Base-by-base conservation (phyloP, 345 rosid species). In the Lenwebbia sp. region DNA sequence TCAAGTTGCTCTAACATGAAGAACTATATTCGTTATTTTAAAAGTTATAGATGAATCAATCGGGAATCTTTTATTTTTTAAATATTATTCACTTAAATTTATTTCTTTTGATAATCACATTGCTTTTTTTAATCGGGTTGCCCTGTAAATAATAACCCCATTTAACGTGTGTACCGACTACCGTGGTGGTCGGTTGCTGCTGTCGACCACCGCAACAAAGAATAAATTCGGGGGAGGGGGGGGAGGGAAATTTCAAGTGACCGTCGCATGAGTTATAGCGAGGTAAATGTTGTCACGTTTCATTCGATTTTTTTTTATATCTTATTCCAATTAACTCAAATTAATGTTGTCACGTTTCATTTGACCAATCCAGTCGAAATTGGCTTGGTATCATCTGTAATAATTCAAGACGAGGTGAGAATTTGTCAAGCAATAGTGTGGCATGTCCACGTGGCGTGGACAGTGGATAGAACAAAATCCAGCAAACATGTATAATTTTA, bases 11-110 rank as follows among this genome's bases (percentile, higher is more conserved):
- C 0, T 60, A 0, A 9, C 28, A 58, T 6, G 33, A 58, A 58
- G 28, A n/a, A 1, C 0, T 1, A 41, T 26, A 21, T 0, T 41
- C 3, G 2, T 49, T 6, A 78, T 40, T 4, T 26, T 49, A 10
- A 22, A 12, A 0, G 10, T 40, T 0, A 21, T 0, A 40, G 25
- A 25, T 41, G 52, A 21, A 81, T 81, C 5, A 2, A 28, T 2
- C 0, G 0, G 0, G 1, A 19, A 44, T 21, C 25, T 3, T 50
- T 40, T 44, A 78, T 40, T 3, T 40, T 49, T 40, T 44, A 0
- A 49, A 49, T 23, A 78, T 22, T 78, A 33, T 44, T 78, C 15
- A 78, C 53, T 78, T 44, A 78, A 22, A 44, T 22, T 78, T 44
- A 41, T 19, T 22, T 78, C 14, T 41, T 47, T 62, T 28, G 1